Evolutionary conservation across 805 yeast species (phyloP), one percentile per base, ranked within the genome.

Genomic region (Candida cerambycidarum): DNA sequence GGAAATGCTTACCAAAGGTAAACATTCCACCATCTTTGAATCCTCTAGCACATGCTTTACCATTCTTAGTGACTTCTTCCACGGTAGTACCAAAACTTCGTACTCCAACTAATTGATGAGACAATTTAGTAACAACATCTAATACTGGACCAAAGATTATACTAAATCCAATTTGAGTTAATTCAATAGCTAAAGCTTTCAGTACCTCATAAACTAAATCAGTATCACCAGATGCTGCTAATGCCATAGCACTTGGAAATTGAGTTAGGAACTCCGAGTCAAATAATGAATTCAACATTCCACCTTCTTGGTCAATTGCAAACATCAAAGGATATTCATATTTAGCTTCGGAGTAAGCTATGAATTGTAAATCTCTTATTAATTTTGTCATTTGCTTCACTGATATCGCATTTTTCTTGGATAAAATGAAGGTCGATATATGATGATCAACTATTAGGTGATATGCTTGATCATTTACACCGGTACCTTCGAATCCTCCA

Each of bases 171-270:
- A 80, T 69, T n/a, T 73, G 59, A 39, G 63, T 67, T 47, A 80
- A 63, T 51, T 80, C 83, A 13, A 55, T 49, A 0, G 82, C 83
- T 8, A 79, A 55, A 2, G 84, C 85, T 32, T 73, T 69, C 43
- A 74, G 73, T 2, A 78, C 74, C 32, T 78, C 65, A 46, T 73
- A 73, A 7, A 78, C 80, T 46, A 79, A 55, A 4, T 71, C 71
- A 10, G 63, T 53, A 42, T 76, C 73, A 9, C 75, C 75, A 0
- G 82, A 69, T 15, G 84, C 83, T 2, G 78, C 76, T 16, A 80
- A 57, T 3, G 81, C 83, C 85, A 80, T 80, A 19, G 82, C 82
- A 4, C 84, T 79, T 1, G 85, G 85, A 51, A 75, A 79, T 55
- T 79, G 84, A 8, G 80, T 73, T 15, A 80, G 56, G 44, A 59